Evolutionary conservation across 805 yeast species (phyloP).

Genomic region (Lipomyces oligophaga): DNA sequence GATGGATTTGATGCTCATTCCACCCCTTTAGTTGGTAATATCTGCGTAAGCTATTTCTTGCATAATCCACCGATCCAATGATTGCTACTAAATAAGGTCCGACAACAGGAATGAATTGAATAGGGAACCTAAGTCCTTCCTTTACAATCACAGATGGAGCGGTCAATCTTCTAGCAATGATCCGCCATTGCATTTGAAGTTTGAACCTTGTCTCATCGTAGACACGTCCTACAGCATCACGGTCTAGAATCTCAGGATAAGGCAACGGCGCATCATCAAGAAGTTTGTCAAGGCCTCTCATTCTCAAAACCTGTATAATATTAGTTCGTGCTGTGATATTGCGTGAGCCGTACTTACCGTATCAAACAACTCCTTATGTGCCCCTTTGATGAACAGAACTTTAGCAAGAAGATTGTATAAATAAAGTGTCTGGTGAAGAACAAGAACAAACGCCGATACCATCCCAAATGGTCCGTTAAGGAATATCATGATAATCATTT

Average conservation of each 20-base stretch:
- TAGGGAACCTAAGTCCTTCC: conserved; percentile 35
- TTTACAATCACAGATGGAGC: conserved; percentile 41
- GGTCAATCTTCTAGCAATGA: conserved; percentile 25
- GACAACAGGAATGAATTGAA: conserved; percentile 48
- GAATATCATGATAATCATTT: conserved; percentile 7
- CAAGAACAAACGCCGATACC: conserved; percentile 13
- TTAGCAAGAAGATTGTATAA: conserved; percentile 13
- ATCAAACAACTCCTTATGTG: conserved; percentile 17
- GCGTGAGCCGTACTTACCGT: conserved; percentile 8
- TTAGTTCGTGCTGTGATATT: not conserved
- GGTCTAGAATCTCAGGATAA: not conserved
- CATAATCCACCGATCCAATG: conserved; percentile 48
- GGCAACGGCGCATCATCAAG: conserved; percentile 31
- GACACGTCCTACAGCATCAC: not conserved
- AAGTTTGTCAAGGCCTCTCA: conserved; percentile 42
- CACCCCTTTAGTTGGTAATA: conserved; percentile 51
- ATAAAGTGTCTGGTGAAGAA: conserved; percentile 9
- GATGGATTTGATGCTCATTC: conserved; percentile 38
- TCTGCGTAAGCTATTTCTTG: conserved; percentile 45
- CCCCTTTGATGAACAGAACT: conserved; percentile 14
- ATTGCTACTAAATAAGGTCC: conserved; percentile 49
- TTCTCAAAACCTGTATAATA: conserved; percentile 30
- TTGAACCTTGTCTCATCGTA: conserved; percentile 2
- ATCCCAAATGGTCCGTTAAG: conserved; percentile 23
- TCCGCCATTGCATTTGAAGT: conserved; percentile 9